Percentiles rank a stretch among this genome's conserved stretches.
phyloP scores from a whole-genome alignment of 1,284 basidiomycete species.

The Wolfiporia cocos region DNA sequence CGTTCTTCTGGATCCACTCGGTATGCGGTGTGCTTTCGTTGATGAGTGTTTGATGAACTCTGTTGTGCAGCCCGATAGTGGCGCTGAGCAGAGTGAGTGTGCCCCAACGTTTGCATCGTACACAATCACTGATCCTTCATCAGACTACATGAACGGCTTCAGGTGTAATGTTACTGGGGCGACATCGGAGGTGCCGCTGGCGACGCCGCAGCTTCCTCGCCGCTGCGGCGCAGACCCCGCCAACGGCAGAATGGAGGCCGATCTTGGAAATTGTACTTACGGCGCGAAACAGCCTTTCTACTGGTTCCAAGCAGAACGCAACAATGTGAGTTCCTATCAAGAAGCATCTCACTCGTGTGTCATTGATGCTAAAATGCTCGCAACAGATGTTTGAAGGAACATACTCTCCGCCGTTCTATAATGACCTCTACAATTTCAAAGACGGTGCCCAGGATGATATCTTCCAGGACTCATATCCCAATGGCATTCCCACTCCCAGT shows the following conservation, averaged over 20 bases:
- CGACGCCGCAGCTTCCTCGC: slow-evolving; percentile 23
- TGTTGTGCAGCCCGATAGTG: slow-evolving; percentile 28
- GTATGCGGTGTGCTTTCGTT: slow-evolving; percentile 21
- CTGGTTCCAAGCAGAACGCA: slow-evolving; percentile 47
- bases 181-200: slow-evolving; percentile 42
- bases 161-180: slow-evolving; percentile 60
- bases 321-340: slow-evolving; percentile 29
- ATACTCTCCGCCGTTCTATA: slow-evolving; percentile 52
- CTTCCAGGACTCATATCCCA: slow-evolving; percentile 39
- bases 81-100: slow-evolving; percentile 38
- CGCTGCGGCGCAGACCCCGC: slow-evolving; percentile 28
- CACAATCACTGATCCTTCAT: neutral
- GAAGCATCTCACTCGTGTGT: too few relatives aligned
- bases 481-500: slow-evolving; percentile 18
- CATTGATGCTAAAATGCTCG: too few relatives aligned
- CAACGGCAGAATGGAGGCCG: slow-evolving; percentile 18
- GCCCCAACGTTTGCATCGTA: neutral
- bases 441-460: slow-evolving; percentile 64
- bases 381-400: slow-evolving; percentile 55
- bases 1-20: slow-evolving; percentile 74
- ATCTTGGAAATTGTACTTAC: slow-evolving; percentile 51
- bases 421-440: slow-evolving; percentile 51
- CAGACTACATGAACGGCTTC: slow-evolving; percentile 77
- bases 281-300: slow-evolving; percentile 64
- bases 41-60: neutral